Base-by-base conservation (phyloP, 352 stramenopile genomes). In the Pythium periplocum region DNA sequence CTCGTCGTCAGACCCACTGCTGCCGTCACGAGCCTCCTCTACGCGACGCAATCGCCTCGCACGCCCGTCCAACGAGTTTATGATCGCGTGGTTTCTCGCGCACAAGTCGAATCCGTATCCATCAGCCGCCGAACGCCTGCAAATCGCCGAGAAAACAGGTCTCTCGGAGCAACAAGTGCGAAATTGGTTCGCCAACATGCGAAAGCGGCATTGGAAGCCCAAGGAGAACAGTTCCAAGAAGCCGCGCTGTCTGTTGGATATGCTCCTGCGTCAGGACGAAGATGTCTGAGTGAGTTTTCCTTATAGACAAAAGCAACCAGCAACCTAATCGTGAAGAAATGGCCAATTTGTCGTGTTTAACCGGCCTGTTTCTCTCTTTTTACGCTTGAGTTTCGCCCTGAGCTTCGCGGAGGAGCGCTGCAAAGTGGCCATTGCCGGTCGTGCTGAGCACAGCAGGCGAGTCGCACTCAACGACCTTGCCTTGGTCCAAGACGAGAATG, bases 181-280 rank as follows among this genome's bases (percentile, higher is more conserved):
- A 57, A 92, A 94, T 53, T 94, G 83, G 83, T 94, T 94, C 63
- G 82, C 83, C 17, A 94, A 94, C 57, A 94, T 94, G 81, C 83
- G 83, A 45, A 94, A 94, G 57, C 81, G 83, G 45, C 83, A 94
- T 62, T 94, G 83, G 83, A 92, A 91, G 49, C 83, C 83, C n/a
- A 86, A 73, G 39, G 64, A 66, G 33, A 36, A 64, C n/a, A 83
- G 73, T 44, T 50, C 64, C 12, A 91, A 91, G 69, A 89, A 88
- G 58, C 83, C 83, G 39, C 80, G 83, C 38, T 90, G 78, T 56
- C 60, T 93, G 37, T 55, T 93, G 11, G 83, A 93, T 49, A 71
- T 90, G 36, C 70, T 93, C 36, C 61, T 93, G 36, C 80, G 83
- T n/a, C 71, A 86, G 62, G 69, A 68, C 17, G 66, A 85, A 42